These are phyloP conservation scores for Galeopsis tetrahit DNA, from an alignment of 257 asterid species.

Conservation along the genomic window DNA sequence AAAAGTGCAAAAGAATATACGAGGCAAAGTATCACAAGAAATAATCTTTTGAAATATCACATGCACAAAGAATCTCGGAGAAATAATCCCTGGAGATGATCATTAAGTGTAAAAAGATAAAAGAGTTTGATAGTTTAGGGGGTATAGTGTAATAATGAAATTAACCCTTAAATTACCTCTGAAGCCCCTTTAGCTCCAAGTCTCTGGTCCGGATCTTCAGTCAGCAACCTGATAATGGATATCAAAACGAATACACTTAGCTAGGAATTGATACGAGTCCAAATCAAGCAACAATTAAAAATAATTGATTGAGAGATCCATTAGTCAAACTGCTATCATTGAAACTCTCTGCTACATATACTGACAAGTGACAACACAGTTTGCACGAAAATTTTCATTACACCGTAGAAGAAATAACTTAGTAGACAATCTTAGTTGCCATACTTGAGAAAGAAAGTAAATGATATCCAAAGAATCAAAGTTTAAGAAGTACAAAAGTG, in stretches of 20 bases:
- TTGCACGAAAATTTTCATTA: neutral
- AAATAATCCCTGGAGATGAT: neutral
- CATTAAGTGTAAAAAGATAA: neutral
- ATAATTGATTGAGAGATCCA: neutral
- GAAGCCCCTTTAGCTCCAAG: conserved; percentile 96
- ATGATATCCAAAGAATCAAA: conserved; percentile 4
- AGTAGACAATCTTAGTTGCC: neutral
- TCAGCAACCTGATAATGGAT: conserved; percentile 63
- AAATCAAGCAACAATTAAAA: conserved; percentile 5
- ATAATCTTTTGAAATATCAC: neutral
- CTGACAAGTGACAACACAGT: neutral
- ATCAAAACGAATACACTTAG: neutral
- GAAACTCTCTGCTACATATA: neutral
- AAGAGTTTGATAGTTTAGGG: neutral
- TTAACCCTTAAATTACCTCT: conserved; percentile 52
- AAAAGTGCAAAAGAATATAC: neutral
- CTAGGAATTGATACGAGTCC: neutral
- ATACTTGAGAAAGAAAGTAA: conserved; percentile 1
- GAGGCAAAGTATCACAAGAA: neutral
- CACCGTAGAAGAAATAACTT: neutral
- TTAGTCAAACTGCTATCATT: conserved; percentile 6
- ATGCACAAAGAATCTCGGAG: neutral
- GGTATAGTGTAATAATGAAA: neutral
- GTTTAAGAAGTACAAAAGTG: conserved; percentile 15
- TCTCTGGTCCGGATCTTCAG: conserved; percentile 96